Percentiles rank a stretch among this genome's conserved stretches.
These are phyloP conservation scores for Fusarium compactum DNA, from an alignment of 2,329 filamentous ascomycete species.

Conservation along the genomic window DNA sequence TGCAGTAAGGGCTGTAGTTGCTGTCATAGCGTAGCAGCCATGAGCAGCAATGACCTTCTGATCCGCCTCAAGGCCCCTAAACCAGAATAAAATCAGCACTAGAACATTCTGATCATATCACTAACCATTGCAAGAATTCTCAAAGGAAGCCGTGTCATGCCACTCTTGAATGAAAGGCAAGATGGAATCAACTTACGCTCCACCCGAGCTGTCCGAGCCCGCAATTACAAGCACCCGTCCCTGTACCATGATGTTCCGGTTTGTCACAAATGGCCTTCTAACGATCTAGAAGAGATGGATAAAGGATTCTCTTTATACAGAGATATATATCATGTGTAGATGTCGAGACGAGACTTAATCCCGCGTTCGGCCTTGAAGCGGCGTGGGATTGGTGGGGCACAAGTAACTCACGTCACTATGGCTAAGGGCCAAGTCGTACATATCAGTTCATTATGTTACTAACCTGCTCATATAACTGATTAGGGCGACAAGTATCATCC, in stretches of 20 bases:
- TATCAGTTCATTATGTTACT: conserved; percentile 31
- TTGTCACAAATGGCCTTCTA: neutral
- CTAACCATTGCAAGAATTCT: too few species aligned
- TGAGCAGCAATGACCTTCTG: conserved; percentile 94
- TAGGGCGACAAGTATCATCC: neutral
- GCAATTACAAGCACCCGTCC: conserved; percentile 81
- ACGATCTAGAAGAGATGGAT: neutral
- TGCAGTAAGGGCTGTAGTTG: conserved; percentile 93
- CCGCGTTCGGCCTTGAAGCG: conserved; percentile 24
- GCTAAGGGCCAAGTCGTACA: conserved; percentile 3
- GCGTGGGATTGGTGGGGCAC: conserved; percentile 29
- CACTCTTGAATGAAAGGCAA: neutral
- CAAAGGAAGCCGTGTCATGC: too few species aligned
- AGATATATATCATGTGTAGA: neutral
- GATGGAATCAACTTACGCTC: conserved; percentile 70
- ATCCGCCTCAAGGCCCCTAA: conserved; percentile 91
- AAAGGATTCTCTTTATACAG: neutral
- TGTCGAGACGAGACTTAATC: conserved; percentile 19
- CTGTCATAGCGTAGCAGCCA: conserved; percentile 95
- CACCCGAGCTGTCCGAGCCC: conserved; percentile 90
- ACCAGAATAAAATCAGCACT: neutral
- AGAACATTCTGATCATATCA: too few species aligned
- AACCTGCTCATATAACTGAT: neutral
- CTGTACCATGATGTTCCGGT: conserved; percentile 50
- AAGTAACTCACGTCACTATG: conserved; percentile 26